phyloP scores from a whole-genome alignment of 371 early-diverging fungal species.

The Saksenaea oblongispora region DNA sequence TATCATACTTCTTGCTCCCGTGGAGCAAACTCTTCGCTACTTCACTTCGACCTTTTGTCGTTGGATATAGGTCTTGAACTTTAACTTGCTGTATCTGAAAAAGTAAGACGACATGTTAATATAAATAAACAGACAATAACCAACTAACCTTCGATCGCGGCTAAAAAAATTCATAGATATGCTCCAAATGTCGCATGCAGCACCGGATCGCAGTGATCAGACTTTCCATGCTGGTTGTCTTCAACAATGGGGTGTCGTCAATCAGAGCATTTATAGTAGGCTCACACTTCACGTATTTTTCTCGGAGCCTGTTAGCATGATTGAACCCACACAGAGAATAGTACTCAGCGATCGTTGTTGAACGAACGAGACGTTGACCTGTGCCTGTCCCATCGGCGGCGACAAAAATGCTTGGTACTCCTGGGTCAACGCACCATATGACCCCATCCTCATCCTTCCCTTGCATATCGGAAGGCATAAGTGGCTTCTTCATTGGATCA shows the following conservation, averaged over 20 bases:
- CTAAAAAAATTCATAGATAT: neutral
- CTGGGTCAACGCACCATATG: neutral
- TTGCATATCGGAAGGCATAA: neutral
- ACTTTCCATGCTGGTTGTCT: neutral
- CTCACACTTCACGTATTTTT: neutral
- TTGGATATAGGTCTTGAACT: neutral
- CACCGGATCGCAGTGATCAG: neutral
- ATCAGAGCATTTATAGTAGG: neutral
- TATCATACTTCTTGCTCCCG: neutral
- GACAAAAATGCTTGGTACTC: neutral
- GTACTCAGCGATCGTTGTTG: neutral
- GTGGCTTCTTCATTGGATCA: neutral
- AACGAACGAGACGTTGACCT: neutral
- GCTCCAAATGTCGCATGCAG: neutral
- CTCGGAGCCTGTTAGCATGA: neutral
- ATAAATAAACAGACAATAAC: neutral
- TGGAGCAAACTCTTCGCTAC: neutral
- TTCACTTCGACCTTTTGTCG: neutral
- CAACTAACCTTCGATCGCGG: neutral
- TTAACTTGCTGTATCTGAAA: neutral
- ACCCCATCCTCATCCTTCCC: neutral
- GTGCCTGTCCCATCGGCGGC: neutral
- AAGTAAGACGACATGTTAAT: neutral
- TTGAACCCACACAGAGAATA: neutral
- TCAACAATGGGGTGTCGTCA: neutral